phyloP scores from a whole-genome alignment of 106 monocot species.

The Acorus calamus region DNA sequence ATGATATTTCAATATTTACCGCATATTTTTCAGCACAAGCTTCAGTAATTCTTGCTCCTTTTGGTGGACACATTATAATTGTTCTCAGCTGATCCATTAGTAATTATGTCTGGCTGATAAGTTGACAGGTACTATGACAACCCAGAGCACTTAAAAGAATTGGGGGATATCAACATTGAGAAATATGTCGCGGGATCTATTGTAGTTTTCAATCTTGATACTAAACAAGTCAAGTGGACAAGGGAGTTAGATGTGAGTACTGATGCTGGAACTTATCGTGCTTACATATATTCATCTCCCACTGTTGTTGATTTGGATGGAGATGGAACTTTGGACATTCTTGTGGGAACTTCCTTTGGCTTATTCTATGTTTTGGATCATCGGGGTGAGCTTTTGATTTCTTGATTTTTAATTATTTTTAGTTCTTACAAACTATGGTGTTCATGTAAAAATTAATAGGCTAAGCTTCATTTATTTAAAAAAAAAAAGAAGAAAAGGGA shows the following conservation, averaged over 20 bases:
- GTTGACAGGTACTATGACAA: conserved; percentile 86
- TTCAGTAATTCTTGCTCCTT: too few species aligned
- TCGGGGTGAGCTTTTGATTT: conserved; percentile 40
- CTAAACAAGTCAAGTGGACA: conserved; percentile 92
- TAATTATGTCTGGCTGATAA: conserved; percentile 8
- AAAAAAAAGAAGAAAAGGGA: too few species aligned
- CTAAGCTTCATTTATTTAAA: too few species aligned
- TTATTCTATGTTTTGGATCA: conserved; percentile 89
- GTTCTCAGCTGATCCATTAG: too few species aligned
- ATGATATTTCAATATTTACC: too few species aligned
- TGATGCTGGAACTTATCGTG: conserved; percentile 61
- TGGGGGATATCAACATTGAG: conserved; percentile 74
- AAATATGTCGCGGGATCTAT: conserved; percentile 91
- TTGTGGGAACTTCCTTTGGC: conserved; percentile 85
- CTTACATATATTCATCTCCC: conserved; percentile 80
- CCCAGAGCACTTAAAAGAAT: conserved; percentile 55
- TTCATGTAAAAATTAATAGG: too few species aligned
- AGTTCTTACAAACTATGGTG: neutral
- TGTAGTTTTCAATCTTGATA: conserved; percentile 94
- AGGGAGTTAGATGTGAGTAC: conserved; percentile 75
- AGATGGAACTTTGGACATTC: conserved; percentile 95
- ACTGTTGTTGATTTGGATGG: conserved; percentile 94
- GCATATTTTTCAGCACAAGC: too few species aligned
- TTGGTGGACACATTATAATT: too few species aligned
- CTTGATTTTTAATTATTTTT: neutral